Evolutionary conservation across 371 early-diverging fungal genomes (phyloP).

Genomic region (Dichotomocladium elegans): DNA sequence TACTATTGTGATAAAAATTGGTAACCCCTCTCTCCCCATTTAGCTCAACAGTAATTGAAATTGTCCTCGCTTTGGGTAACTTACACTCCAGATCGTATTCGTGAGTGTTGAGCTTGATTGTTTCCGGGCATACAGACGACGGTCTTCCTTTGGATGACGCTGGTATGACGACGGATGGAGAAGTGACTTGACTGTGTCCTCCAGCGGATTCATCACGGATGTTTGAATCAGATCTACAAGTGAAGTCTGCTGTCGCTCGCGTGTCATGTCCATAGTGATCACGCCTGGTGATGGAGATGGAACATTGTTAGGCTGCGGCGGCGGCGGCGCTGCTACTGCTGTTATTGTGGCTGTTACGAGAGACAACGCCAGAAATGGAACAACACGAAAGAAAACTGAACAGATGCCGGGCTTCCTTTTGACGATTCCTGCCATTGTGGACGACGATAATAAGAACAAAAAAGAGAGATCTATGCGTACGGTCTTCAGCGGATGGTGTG

Average conservation of each 20-base stretch:
- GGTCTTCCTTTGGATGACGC: neutral
- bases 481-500: too few species aligned
- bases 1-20: slow-evolving; percentile 4
- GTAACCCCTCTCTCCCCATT: neutral
- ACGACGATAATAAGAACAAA: too few species aligned
- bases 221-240: neutral
- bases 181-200: neutral
- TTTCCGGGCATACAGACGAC: neutral
- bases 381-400: neutral
- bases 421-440: neutral
- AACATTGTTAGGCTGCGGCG: too few species aligned
- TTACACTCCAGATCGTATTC: slow-evolving; percentile 14
- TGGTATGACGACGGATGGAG: too few species aligned
- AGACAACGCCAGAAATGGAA: too few species aligned
- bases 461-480: too few species aligned
- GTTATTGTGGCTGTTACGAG: neutral
- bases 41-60: too few species aligned
- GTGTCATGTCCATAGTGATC: neutral
- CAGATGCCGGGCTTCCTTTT: too few species aligned
- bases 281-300: neutral
- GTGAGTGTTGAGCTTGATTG: neutral
- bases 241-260: neutral
- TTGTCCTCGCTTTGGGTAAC: neutral
- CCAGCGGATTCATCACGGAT: neutral
- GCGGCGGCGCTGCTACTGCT: neutral